phyloP scores from a whole-genome alignment of 1,284 basidiomycete species.

The Trichosporon asahii region DNA sequence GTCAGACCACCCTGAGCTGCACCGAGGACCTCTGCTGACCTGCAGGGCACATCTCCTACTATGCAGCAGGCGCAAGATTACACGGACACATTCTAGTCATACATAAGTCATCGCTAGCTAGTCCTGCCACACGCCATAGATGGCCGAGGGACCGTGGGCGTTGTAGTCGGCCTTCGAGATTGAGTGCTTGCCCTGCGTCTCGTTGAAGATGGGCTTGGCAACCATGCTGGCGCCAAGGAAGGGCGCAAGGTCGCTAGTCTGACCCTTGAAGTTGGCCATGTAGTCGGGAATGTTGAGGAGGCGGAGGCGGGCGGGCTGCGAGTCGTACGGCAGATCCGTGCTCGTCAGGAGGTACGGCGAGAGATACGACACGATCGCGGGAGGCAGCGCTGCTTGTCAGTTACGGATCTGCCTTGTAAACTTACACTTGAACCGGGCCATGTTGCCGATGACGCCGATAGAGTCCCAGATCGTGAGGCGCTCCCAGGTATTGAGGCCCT shows the following conservation, averaged over 20 bases:
- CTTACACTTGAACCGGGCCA: slow-evolving; percentile 72
- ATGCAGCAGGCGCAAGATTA: no score
- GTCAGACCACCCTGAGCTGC: no score
- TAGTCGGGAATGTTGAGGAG: slow-evolving; percentile 81
- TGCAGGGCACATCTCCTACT: no score
- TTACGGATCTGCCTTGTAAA: neutral
- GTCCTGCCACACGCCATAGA: slow-evolving; percentile 37
- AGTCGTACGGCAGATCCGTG: slow-evolving; percentile 55
- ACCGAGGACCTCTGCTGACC: no score
- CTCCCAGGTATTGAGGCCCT: slow-evolving; percentile 52
- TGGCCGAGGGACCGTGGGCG: slow-evolving; percentile 45
- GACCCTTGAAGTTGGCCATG: slow-evolving; percentile 84
- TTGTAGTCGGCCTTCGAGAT: slow-evolving; percentile 52
- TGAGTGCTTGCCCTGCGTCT: slow-evolving; percentile 43
- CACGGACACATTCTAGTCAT: neutral
- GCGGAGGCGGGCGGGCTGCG: slow-evolving; percentile 64
- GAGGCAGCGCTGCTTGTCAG: slow-evolving; percentile 45
- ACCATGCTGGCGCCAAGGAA: slow-evolving; percentile 84
- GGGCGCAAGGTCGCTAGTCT: slow-evolving; percentile 73
- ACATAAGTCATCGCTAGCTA: slow-evolving; percentile 15
- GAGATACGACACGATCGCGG: slow-evolving; percentile 71
- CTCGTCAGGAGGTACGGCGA: slow-evolving; percentile 65
- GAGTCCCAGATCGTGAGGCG: slow-evolving; percentile 74
- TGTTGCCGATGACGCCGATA: slow-evolving; percentile 76
- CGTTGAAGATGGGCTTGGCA: slow-evolving; percentile 60